Evolutionary conservation across 345 rosid genomes (phyloP), one percentile per base, ranked within the genome.

Genomic region (Populus ilicifolia): DNA sequence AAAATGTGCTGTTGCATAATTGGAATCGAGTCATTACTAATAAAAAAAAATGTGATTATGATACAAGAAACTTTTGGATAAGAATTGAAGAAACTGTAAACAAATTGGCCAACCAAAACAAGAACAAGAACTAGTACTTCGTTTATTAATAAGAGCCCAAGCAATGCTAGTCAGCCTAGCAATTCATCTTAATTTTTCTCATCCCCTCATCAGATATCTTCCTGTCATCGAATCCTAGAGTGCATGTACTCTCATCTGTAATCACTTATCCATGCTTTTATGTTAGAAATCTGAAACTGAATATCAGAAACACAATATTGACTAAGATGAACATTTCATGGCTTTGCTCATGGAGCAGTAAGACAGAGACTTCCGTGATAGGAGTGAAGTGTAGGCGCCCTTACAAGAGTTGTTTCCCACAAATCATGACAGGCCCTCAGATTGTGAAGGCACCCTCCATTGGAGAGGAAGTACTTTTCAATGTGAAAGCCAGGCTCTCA

Each of bases 231-330:
- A 93, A 80, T 65, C 81, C 97, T 66, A 91, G 97, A 29, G 87
- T 86, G 80, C 97, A 93, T 14, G 95, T 89, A 21, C 76, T 78
- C 73, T 91, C 92, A 61, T 91, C 86, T 0, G 98, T 93, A 50
- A 91, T 75, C 5, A 77, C 97, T 91, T 9, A 87, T 81, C 91
- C 93, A 94, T 0, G 92, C 90, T 84, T 83, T 76, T 17, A 89
- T 79, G 64, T 86, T 85, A 8, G 69, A 73, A 61, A 90, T 69
- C 48, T 85, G 89, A 64, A 83, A 81, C 70, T 78, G 77, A 8
- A 56, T 5, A 65, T 14, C 23, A 0, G 36, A 33, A 33, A 33
- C 36, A 33, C 36, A 33, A 33, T 33, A 33, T 4, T 33, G 36
- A 33, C 36, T 33, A 33, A 33, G 36, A 33, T 4, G 36, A 33